Conservation (phyloP, 352 stramenopile genomes). For the Achlya hypogyna region DNA sequence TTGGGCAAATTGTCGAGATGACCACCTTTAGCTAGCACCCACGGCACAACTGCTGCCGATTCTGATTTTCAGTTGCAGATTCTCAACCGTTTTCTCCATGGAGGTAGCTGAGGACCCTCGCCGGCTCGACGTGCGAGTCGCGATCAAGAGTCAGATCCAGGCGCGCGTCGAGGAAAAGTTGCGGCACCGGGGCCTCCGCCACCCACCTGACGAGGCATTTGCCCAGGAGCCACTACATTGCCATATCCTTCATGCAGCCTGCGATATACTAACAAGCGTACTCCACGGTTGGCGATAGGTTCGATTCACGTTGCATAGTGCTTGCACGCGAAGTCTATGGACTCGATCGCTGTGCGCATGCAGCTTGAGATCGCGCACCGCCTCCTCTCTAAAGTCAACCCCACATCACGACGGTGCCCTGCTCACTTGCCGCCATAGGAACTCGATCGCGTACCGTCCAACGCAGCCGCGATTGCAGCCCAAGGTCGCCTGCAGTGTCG, state of each 20-base stretch:
- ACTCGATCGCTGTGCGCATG: neutral
- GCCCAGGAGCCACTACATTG: neutral
- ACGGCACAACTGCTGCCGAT: too few relatives aligned
- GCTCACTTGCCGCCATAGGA: neutral
- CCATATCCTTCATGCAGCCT: neutral
- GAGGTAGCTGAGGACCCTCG: neutral
- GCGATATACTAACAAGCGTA: neutral
- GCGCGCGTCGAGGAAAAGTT: neutral
- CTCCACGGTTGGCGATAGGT: neutral
- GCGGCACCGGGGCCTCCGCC: neutral
- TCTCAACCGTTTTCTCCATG: neutral
- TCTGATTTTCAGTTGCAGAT: neutral
- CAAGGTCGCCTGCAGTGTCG: neutral
- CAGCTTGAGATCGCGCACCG: conserved; percentile 8
- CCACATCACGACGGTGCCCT: neutral
- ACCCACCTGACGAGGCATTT: neutral
- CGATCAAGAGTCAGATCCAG: neutral
- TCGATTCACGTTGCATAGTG: neutral
- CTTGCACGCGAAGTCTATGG: neutral
- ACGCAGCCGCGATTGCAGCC: neutral
- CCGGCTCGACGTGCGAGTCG: neutral
- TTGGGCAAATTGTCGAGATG: too few relatives aligned
- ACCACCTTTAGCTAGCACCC: too few relatives aligned
- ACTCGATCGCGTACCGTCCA: neutral
- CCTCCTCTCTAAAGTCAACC: conserved; percentile 1